Base-by-base conservation (phyloP, 1,284 basidiomycete species). In the Kwoniella shivajii region DNA sequence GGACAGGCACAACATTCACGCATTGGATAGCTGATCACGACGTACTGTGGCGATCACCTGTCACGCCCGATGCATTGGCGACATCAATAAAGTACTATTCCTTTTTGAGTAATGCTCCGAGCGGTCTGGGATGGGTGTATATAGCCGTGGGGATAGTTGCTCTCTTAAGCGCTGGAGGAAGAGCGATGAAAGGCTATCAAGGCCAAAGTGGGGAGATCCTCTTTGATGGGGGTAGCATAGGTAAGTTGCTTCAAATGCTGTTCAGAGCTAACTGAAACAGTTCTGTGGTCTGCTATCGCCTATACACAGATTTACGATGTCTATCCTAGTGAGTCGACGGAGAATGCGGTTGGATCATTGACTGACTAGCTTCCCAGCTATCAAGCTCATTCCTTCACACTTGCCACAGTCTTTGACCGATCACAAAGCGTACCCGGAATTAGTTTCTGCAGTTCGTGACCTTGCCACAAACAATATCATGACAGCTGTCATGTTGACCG, bases 1-100 rank as follows among this genome's bases (percentile, higher is more conserved):
- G n/a, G n/a, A 20, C 59, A 76, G 75, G 75, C 14, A 75, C 75
- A 6, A 76, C 75, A 3, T 76, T 75, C 50, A 70, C 73, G 11
- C 73, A 75, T 60, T 76, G 75, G 75, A 74, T 76, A 43, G 75
- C 69, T 11, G 75, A 76, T 51, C 75, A 76, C 60, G 71, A 75
- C 53, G 70, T 75, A 14, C 65, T 76, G n/a, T 76, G 75, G 75
- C 62, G 68, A 46, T 60, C 61, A 2, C 75, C 75, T 14, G 48
- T 74, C 26, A 76, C 75, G 1, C 33, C 67, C 24, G 72, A 71
- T 27, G 75, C 75, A 9, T 54, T 76, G n/a, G 46, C 57, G 16
- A 47, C 61, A 27, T 66, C 66, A 13, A 71, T 75, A 36, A 56
- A 56, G 16, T 76, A 75, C 64, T 76, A 76, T 48, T 71, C 73